Base-by-base conservation (phyloP, 2,329 filamentous ascomycete species). In the Colletotrichum sp. region DNA sequence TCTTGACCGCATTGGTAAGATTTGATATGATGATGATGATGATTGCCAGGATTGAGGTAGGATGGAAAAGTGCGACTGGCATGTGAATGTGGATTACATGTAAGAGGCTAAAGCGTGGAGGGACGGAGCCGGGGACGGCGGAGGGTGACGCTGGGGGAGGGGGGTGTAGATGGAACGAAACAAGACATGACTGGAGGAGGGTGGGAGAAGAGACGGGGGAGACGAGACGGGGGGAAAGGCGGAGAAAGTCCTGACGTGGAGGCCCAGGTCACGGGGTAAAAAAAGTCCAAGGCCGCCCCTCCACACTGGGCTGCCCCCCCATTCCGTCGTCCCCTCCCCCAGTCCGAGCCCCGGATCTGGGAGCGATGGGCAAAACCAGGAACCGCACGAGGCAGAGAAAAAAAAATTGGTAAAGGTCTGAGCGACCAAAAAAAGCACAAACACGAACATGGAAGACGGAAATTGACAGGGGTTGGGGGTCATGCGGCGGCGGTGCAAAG, bases 41-140 rank as follows among this genome's bases (percentile, higher is more conserved):
- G 57, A 55, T 24, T 34, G 43, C 43, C 43, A 52, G 43, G 43
- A 52, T 52, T 32, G 36, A 70, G 67, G 52, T 26, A 21, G n/a
- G 67, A 61, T 43, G 57, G 67, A 57, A 63, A 63, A 70, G 67
- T 15, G 34, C 34, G 12, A 39, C 26, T 80, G 63, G 71, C 78
- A 80, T 80, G 78, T 80, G 78, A 78, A 76, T 71, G 74, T 78
- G 74, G 71, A 75, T 75, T 73, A 57, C 28, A 30, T 73, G 64
- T 69, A 61, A 69, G 71, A 65, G 59, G 73, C 73, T 61, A 75
- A 39, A 67, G 59, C 70, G 71, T 69, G 74, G 74, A 73, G 73
- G 69, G 73, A 73, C 74, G 70, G 70, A 75, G 69, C 73, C 55
- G 69, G 57, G 71, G 72, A 60, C 67, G 72, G 66, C 52, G 76